Conservation (phyloP, 1,284 basidiomycete species). For the Cystobasidium pallidum region DNA sequence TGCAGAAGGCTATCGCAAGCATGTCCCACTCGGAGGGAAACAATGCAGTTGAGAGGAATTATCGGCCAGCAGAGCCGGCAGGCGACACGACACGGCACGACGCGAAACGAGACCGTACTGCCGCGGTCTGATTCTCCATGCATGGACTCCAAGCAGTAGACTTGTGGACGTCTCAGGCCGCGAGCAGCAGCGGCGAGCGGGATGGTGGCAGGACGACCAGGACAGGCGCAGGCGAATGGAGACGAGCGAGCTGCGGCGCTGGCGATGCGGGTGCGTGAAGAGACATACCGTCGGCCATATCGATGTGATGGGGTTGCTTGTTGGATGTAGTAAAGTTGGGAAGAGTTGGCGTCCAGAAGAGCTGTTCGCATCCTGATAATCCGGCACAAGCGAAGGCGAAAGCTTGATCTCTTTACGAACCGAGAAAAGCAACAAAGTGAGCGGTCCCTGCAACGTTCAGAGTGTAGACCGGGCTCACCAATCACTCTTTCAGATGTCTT, state of each 20-base stretch:
- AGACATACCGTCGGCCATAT: conserved; percentile 42
- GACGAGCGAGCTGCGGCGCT: neutral
- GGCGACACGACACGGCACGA: too few relatives aligned
- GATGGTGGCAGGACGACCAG: conserved; percentile 1
- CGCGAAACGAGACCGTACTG: too few relatives aligned
- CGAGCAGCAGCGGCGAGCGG: neutral
- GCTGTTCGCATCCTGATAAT: neutral
- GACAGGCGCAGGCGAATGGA: neutral
- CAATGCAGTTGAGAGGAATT: neutral
- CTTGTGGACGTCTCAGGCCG: neutral
- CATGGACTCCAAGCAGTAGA: too few relatives aligned
- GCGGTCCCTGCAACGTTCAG: too few relatives aligned
- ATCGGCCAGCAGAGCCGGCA: too few relatives aligned
- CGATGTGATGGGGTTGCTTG: conserved; percentile 11
- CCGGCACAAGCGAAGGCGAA: neutral
- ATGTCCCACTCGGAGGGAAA: neutral
- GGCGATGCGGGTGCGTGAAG: conserved; percentile 4
- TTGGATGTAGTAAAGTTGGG: neutral
- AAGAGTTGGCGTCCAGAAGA: neutral
- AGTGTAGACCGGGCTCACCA: neutral
- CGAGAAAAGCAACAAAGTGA: neutral
- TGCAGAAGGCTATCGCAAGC: neutral
- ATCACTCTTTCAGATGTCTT: conserved; percentile 22
- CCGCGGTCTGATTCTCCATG: too few relatives aligned
- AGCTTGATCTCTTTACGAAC: conserved; percentile 1